phyloP scores from a whole-genome alignment of 2,329 filamentous ascomycete species.

The Exophiala oligosperma region DNA sequence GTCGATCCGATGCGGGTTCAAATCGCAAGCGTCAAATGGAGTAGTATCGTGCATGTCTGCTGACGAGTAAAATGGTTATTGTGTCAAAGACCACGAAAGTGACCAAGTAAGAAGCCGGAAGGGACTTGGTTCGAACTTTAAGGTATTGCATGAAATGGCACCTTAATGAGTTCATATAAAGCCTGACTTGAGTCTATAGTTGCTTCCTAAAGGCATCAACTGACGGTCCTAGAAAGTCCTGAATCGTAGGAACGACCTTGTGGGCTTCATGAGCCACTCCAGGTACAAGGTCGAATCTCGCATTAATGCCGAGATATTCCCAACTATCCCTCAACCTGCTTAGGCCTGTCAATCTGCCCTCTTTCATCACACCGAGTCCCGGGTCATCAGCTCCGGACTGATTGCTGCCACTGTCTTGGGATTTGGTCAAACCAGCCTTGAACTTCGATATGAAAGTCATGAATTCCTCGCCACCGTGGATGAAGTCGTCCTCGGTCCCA shows the following conservation, averaged over 20 bases:
- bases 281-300: background rate
- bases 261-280: background rate
- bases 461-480: constrained; percentile 10
- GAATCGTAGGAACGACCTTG: background rate
- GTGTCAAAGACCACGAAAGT: no score
- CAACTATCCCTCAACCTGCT: background rate
- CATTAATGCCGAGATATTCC: background rate
- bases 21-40: no score
- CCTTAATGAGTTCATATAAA: no score
- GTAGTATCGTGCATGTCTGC: no score
- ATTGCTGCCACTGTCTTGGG: no score
- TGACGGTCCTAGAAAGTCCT: background rate
- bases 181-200: background rate
- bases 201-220: background rate
- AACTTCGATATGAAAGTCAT: background rate
- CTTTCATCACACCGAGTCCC: background rate
- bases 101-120: no score
- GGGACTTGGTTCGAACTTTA: no score
- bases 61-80: no score
- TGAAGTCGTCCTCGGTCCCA: constrained; percentile 4
- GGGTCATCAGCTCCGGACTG: background rate
- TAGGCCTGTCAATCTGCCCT: background rate
- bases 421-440: background rate
- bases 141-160: no score
- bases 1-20: no score